A percentile compares a stretch with the other conserved stretches of the same genome.
These are phyloP conservation scores for Phytophthora hibernalis DNA, from an alignment of 352 stramenopile genomes.

Conservation along the genomic window DNA sequence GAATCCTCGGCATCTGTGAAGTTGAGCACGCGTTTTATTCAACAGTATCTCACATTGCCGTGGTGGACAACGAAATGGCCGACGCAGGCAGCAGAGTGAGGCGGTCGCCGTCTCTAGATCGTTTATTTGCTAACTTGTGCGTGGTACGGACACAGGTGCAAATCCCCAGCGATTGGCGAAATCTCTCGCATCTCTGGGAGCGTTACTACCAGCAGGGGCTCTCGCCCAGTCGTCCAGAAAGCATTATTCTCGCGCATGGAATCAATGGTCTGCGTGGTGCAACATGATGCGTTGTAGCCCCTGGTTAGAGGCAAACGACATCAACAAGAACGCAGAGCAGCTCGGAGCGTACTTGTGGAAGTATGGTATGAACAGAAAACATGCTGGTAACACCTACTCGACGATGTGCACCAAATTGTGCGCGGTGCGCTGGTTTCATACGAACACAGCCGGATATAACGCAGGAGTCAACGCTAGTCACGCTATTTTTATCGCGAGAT, in stretches of 20 bases:
- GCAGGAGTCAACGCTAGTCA: constrained; percentile 16
- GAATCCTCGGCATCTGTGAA: constrained; percentile 18
- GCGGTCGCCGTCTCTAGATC: constrained; percentile 3
- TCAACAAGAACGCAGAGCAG: constrained; percentile 17
- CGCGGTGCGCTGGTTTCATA: constrained; percentile 15
- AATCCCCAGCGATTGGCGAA: constrained; percentile 10
- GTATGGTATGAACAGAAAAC: constrained; percentile 19
- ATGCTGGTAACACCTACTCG: constrained; percentile 18
- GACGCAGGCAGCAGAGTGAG: constrained; percentile 28
- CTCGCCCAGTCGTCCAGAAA: constrained; percentile 7
- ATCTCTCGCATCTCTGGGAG: constrained; percentile 28
- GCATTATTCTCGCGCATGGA: constrained; percentile 16
- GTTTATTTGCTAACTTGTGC: constrained; percentile 8
- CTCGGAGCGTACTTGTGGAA: constrained; percentile 22
- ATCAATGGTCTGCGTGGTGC: constrained; percentile 12
- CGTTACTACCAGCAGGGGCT: constrained; percentile 3
- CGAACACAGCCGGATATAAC: constrained; percentile 22
- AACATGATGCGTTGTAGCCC: constrained; percentile 7
- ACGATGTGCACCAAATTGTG: constrained; percentile 27
- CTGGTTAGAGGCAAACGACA: not conserved
- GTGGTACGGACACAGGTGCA: constrained; percentile 8
- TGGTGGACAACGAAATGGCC: constrained; percentile 13
- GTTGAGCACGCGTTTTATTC: constrained; percentile 17
- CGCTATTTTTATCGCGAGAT: too few relatives aligned
- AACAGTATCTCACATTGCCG: constrained; percentile 15